phyloP scores from a whole-genome alignment of 2,329 filamentous ascomycete genomes.

The Colletotrichum cuscutae region DNA sequence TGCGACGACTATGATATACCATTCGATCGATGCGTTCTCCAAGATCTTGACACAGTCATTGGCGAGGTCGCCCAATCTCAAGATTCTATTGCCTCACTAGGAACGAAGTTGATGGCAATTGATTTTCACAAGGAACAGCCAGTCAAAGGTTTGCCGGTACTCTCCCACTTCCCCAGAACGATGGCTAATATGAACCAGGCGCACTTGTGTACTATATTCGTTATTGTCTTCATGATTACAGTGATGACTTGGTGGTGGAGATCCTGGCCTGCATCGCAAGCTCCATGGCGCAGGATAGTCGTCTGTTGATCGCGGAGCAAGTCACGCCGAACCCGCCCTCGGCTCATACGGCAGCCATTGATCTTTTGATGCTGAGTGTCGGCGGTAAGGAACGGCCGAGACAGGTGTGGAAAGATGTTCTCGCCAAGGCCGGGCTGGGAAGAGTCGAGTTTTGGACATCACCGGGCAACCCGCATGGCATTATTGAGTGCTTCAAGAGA shows the following conservation, averaged over 20 bases:
- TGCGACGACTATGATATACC: not conserved
- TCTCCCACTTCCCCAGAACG: not conserved
- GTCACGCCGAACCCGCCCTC: not conserved
- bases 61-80: not conserved
- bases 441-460: not conserved
- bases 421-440: not conserved
- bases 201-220: conserved; percentile 48
- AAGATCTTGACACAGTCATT: conserved; percentile 37
- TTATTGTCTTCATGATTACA: conserved; percentile 50
- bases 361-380: not conserved
- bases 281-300: not conserved
- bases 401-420: not conserved
- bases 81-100: not conserved
- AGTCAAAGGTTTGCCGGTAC: conserved; percentile 27
- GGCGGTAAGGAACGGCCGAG: not conserved
- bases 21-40: conserved; percentile 10
- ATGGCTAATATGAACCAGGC: conserved; percentile 36
- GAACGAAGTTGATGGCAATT: not conserved
- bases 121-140: conserved; percentile 39
- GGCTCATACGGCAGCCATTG: not conserved
- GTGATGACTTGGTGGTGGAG: conserved; percentile 42
- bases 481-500: not conserved
- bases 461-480: not conserved
- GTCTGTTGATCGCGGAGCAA: not conserved
- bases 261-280: conserved; percentile 39